Conservation (phyloP, 108 stramenopile species). For the Nannochloropsis oceanica region DNA sequence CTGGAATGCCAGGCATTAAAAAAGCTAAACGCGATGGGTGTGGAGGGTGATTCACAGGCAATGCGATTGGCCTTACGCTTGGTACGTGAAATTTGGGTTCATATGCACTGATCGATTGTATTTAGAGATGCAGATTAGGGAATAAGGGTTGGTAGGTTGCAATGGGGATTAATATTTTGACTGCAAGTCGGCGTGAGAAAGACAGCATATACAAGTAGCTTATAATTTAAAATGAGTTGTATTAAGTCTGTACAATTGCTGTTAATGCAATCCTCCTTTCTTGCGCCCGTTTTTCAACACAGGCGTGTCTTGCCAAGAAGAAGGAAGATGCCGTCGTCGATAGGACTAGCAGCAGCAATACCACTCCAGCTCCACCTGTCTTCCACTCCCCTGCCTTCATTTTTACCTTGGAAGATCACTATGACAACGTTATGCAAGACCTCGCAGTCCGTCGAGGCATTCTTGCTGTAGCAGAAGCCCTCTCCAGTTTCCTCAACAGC, state of each 20-base stretch:
- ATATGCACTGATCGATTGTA: too few relatives aligned
- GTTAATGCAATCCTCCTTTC: not conserved
- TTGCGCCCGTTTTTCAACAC: not conserved
- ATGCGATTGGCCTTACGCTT: not conserved
- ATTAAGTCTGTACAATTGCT: too few relatives aligned
- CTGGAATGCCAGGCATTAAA: not conserved
- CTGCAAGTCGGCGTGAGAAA: too few relatives aligned
- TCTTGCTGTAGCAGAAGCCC: not conserved
- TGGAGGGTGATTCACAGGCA: not conserved
- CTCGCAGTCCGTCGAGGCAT: not conserved
- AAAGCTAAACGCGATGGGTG: not conserved
- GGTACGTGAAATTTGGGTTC: not conserved
- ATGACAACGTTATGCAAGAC: not conserved
- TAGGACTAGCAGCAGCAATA: not conserved
- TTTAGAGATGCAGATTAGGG: too few relatives aligned
- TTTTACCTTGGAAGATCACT: not conserved
- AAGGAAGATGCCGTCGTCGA: not conserved
- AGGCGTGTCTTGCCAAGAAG: not conserved
- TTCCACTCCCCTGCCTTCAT: not conserved
- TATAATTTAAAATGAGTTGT: too few relatives aligned
- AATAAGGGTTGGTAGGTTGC: too few relatives aligned
- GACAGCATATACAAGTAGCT: too few relatives aligned
- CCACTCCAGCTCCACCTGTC: not conserved
- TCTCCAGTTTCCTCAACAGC: not conserved
- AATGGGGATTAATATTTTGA: too few relatives aligned